phyloP scores from a whole-genome alignment of 2,329 filamentous ascomycete genomes.

The Leptographium radiaticola region DNA sequence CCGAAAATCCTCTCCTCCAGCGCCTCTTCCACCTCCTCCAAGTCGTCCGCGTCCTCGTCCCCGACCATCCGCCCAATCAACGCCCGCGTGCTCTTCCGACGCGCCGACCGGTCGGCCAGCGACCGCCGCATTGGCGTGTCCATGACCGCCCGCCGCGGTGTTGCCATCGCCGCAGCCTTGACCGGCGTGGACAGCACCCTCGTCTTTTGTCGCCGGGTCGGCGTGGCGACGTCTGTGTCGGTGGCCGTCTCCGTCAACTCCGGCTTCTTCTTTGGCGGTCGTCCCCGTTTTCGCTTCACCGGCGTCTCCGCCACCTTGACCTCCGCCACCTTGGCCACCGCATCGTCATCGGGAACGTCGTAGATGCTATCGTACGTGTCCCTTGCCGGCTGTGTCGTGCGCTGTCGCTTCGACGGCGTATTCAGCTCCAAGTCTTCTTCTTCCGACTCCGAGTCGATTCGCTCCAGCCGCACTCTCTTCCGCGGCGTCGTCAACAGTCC shows the following conservation, averaged over 20 bases:
- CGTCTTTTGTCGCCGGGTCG: slow-evolving; percentile 14
- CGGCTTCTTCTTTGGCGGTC: slow-evolving; percentile 1
- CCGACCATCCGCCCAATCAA: slow-evolving; percentile 60
- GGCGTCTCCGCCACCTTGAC: not conserved
- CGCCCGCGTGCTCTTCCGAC: slow-evolving; percentile 68
- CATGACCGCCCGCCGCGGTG: slow-evolving; percentile 18
- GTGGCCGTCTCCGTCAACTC: not conserved
- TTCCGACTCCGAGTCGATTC: not conserved
- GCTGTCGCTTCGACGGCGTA: not conserved
- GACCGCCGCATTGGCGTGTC: slow-evolving; percentile 48
- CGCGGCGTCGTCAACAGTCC: not conserved
- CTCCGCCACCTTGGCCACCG: not conserved
- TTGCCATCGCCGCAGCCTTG: slow-evolving; percentile 18
- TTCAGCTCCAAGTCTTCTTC: not conserved
- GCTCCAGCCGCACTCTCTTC: not conserved
- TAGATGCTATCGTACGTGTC: slow-evolving; percentile 2
- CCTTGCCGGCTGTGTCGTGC: not conserved
- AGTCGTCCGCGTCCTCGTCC: too few species aligned
- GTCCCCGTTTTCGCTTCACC: not conserved
- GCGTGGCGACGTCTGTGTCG: slow-evolving; percentile 10
- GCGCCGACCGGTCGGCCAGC: slow-evolving; percentile 73
- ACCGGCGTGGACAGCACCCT: slow-evolving; percentile 19
- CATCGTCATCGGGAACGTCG: slow-evolving; percentile 3
- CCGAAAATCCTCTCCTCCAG: slow-evolving; percentile 57
- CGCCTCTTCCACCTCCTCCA: slow-evolving; percentile 56